Conservation (phyloP, 768 basidiomycete species). For the Tricholoma matsutake region DNA sequence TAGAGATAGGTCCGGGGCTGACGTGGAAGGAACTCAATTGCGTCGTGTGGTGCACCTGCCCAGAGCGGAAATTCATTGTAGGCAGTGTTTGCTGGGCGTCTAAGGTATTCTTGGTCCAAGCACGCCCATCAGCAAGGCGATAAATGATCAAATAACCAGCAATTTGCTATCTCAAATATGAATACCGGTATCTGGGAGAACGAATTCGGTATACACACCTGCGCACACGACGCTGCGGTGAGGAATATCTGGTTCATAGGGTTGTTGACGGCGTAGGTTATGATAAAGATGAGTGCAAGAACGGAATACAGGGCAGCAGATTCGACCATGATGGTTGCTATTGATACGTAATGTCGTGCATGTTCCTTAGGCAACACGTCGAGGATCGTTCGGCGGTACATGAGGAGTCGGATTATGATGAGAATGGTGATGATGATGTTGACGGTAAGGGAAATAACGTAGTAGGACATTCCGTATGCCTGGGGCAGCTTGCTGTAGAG, state of each 20-base stretch:
- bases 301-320: conserved; percentile 34
- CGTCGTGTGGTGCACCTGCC: background rate
- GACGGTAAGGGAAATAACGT: conserved; percentile 27
- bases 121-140: conserved; percentile 44
- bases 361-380: conserved; percentile 24
- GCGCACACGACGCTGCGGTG: conserved; percentile 22
- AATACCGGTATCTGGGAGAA: background rate
- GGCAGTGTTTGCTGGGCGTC: conserved; percentile 13
- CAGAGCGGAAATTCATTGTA: conserved; percentile 11
- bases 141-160: conserved; percentile 47
- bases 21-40: conserved; percentile 4
- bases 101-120: conserved; percentile 34
- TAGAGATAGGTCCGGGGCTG: background rate
- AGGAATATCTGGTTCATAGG: conserved; percentile 32
- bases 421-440: conserved; percentile 32
- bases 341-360: conserved; percentile 28
- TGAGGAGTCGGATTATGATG: conserved; percentile 26
- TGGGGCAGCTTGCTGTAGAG: conserved; percentile 25
- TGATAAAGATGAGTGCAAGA: conserved; percentile 28
- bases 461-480: conserved; percentile 28
- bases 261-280: conserved; percentile 29
- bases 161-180: conserved; percentile 31
- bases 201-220: conserved; percentile 18
- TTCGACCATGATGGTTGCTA: conserved; percentile 33
- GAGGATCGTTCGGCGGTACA: conserved; percentile 25